Percentiles rank a stretch among this genome's conserved stretches.
Evolutionary conservation across 768 basidiomycete genomes (phyloP).

Genomic region (Hericium alpestre): DNA sequence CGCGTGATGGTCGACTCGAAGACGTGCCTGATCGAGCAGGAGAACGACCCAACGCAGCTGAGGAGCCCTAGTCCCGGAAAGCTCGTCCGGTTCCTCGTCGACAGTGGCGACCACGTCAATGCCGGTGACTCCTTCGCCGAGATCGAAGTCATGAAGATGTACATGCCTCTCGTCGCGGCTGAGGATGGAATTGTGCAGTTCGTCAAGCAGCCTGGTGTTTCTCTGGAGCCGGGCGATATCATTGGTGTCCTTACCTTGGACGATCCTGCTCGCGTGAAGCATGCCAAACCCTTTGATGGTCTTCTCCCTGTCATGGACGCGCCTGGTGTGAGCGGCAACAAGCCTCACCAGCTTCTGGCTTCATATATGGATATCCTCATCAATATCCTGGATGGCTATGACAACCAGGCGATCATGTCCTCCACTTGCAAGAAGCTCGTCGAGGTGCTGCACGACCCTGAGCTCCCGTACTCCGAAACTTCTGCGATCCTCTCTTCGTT

Average conservation of each 20-base stretch:
- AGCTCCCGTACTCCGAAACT: constrained; percentile 83
- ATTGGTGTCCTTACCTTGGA: constrained; percentile 94
- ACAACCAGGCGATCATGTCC: constrained; percentile 88
- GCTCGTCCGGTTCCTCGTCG: constrained; percentile 86
- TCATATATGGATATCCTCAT: constrained; percentile 66
- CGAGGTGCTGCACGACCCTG: constrained; percentile 68
- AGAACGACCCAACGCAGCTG: constrained; percentile 97
- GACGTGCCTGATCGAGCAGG: constrained; percentile 97
- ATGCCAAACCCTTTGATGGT: constrained; percentile 96
- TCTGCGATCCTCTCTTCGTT: constrained; percentile 76
- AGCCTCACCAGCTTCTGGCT: constrained; percentile 77
- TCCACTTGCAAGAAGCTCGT: constrained; percentile 81
- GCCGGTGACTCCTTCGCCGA: constrained; percentile 97
- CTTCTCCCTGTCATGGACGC: constrained; percentile 81
- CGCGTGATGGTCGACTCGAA: constrained; percentile 92
- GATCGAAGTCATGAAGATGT: constrained; percentile 99
- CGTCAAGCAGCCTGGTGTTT: constrained; percentile 97
- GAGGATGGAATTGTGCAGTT: constrained; percentile 93
- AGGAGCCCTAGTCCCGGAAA: constrained; percentile 95
- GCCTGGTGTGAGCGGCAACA: constrained; percentile 78
- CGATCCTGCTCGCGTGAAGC: constrained; percentile 91
- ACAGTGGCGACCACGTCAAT: constrained; percentile 94
- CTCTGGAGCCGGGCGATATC: constrained; percentile 93
- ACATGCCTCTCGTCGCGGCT: constrained; percentile 91
- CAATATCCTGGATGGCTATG: constrained; percentile 93